Evolutionary conservation across 2,329 filamentous ascomycete species (phyloP).

Genomic region (Neospermospora avenae): DNA sequence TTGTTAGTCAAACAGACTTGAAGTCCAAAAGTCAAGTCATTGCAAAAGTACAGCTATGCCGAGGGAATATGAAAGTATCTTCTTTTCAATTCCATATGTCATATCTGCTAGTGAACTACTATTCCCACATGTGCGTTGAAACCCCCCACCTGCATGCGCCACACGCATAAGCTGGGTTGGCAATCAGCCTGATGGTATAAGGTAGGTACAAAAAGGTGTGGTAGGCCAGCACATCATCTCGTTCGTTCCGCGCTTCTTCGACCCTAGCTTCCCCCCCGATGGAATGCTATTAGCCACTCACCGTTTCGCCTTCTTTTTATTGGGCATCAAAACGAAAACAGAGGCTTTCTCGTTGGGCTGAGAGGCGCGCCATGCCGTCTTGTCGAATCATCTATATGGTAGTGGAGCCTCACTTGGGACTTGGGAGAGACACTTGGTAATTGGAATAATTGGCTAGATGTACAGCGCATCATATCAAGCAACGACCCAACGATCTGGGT

Average conservation of each 20-base stretch:
- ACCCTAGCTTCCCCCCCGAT: constrained; percentile 14
- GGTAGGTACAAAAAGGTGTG: constrained; percentile 8
- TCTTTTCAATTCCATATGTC: neutral
- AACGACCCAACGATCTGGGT: constrained; percentile 27
- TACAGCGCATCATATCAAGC: constrained; percentile 44
- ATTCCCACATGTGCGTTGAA: constrained; percentile 2
- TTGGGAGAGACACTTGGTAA: too few relatives aligned
- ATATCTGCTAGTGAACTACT: neutral
- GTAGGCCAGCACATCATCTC: constrained; percentile 32
- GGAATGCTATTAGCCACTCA: constrained; percentile 16
- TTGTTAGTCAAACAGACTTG: neutral
- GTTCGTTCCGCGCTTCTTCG: constrained; percentile 20
- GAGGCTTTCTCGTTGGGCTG: constrained; percentile 31
- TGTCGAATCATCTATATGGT: constrained; percentile 17
- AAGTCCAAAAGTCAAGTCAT: neutral
- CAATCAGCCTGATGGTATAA: constrained; percentile 25
- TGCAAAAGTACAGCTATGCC: neutral
- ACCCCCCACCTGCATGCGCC: constrained; percentile 21
- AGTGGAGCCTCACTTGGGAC: constrained; percentile 28
- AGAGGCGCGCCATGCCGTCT: constrained; percentile 28
- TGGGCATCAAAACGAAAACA: constrained; percentile 31
- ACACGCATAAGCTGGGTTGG: constrained; percentile 26
- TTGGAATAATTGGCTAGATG: constrained; percentile 33
- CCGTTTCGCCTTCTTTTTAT: constrained; percentile 29
- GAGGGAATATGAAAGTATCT: neutral